These are phyloP conservation scores for Aspergillus cavernicola DNA, from an alignment of 495 filamentous ascomycete species.

Conservation along the genomic window DNA sequence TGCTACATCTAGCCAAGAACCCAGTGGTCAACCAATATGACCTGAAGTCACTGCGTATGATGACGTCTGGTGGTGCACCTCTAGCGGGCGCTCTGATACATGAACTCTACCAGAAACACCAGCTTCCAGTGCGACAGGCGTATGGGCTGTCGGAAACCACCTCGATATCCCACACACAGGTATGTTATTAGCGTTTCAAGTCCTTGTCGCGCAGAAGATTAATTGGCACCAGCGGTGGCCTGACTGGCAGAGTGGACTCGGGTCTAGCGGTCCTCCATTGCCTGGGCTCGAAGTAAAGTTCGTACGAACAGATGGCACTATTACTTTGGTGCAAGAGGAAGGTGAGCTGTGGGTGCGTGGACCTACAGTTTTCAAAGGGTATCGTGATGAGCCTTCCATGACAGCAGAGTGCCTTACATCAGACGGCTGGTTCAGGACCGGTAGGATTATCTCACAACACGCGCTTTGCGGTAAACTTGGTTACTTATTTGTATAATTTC, in stretches of 20 bases:
- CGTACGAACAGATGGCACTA: too few species aligned
- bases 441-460: too few species aligned
- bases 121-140: conserved; percentile 65
- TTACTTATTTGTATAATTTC: too few species aligned
- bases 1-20: conserved; percentile 69
- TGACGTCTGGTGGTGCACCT: conserved; percentile 79
- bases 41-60: conserved; percentile 64
- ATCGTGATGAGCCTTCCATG: conserved; percentile 37
- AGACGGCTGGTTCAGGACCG: conserved; percentile 48
- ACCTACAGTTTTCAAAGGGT: conserved; percentile 60
- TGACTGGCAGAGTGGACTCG: too few species aligned
- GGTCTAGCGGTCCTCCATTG: too few species aligned
- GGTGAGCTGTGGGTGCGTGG: conserved; percentile 50
- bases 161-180: too few species aligned
- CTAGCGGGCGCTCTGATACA: conserved; percentile 69
- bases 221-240: too few species aligned
- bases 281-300: too few species aligned
- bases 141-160: conserved; percentile 34
- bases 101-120: conserved; percentile 59
- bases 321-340: neutral
- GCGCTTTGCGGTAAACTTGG: too few species aligned
- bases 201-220: too few species aligned
- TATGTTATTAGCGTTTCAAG: too few species aligned
- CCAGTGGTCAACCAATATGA: conserved; percentile 67
- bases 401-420: conserved; percentile 36